Evolutionary conservation across 2,329 filamentous ascomycete species (phyloP).

Genomic region (Colletotrichum godetiae): DNA sequence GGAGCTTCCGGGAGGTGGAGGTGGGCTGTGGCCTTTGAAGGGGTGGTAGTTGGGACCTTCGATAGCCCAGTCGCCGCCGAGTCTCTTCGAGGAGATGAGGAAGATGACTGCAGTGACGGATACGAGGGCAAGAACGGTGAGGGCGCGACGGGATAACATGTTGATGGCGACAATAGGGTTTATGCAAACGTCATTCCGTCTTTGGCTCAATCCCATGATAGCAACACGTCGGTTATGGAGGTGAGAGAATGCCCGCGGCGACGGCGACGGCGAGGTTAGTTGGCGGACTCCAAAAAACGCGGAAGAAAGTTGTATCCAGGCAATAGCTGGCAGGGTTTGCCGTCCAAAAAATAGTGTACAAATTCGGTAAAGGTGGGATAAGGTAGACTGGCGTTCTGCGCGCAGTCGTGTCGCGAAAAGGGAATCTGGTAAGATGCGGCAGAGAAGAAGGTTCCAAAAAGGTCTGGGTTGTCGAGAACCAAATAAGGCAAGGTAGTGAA

Average conservation of each 20-base stretch:
- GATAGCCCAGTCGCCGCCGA: constrained; percentile 44
- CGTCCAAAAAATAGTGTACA: neutral
- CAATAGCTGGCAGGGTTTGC: neutral
- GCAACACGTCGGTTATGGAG: neutral
- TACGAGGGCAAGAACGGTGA: constrained; percentile 42
- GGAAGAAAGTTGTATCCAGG: neutral
- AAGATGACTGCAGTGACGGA: constrained; percentile 44
- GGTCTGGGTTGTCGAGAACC: neutral
- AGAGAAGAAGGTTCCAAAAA: neutral
- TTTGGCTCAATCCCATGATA: constrained; percentile 30
- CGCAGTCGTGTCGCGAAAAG: neutral
- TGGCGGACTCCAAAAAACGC: neutral
- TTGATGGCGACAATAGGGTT: constrained; percentile 27
- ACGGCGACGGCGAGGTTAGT: neutral
- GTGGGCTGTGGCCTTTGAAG: constrained; percentile 21
- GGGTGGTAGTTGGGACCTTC: constrained; percentile 43
- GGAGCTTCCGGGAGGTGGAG: constrained; percentile 3
- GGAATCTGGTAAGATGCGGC: too few relatives aligned
- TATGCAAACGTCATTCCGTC: constrained; percentile 26
- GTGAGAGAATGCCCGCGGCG: neutral
- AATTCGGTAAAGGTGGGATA: neutral
- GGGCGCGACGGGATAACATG: constrained; percentile 44
- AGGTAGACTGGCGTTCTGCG: neutral
- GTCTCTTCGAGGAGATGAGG: constrained; percentile 46
- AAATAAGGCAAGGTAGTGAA: neutral